These are phyloP conservation scores for Suillus plorans DNA, from an alignment of 768 basidiomycete species.

Conservation along the genomic window DNA sequence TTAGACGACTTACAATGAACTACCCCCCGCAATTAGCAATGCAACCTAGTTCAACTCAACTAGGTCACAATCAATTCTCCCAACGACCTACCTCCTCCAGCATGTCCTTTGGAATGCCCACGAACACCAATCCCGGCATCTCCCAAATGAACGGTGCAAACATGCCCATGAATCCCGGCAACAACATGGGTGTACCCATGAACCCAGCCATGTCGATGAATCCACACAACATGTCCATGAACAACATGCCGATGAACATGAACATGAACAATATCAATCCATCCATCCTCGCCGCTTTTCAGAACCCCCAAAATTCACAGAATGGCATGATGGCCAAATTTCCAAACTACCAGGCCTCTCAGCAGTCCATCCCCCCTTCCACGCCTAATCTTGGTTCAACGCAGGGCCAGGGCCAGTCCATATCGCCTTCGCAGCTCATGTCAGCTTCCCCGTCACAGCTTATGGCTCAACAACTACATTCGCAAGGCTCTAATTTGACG, in stretches of 20 bases:
- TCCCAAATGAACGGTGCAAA: constrained; percentile 10
- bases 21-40: constrained; percentile 10
- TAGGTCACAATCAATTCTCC: constrained; percentile 25
- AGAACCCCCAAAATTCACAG: constrained; percentile 17
- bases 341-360: constrained; percentile 15
- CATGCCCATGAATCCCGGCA: constrained; percentile 12
- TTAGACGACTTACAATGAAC: neutral
- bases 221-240: constrained; percentile 2
- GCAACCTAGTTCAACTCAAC: constrained; percentile 16
- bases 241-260: constrained; percentile 8
- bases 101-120: constrained; percentile 20
- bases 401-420: constrained; percentile 19
- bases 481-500: constrained; percentile 19
- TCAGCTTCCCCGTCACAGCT: constrained; percentile 23
- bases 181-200: constrained; percentile 3
- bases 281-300: constrained; percentile 33
- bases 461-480: constrained; percentile 18
- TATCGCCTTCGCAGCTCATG: constrained; percentile 23
- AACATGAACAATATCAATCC: constrained; percentile 28
- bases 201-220: constrained; percentile 7
- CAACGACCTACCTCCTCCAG: constrained; percentile 9
- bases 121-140: constrained; percentile 8
- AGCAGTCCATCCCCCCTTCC: constrained; percentile 16
- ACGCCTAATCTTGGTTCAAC: constrained; percentile 8
- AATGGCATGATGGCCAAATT: constrained; percentile 16